Base-by-base conservation (phyloP, 495 filamentous ascomycete species). In the Aspergillus indologenus region DNA sequence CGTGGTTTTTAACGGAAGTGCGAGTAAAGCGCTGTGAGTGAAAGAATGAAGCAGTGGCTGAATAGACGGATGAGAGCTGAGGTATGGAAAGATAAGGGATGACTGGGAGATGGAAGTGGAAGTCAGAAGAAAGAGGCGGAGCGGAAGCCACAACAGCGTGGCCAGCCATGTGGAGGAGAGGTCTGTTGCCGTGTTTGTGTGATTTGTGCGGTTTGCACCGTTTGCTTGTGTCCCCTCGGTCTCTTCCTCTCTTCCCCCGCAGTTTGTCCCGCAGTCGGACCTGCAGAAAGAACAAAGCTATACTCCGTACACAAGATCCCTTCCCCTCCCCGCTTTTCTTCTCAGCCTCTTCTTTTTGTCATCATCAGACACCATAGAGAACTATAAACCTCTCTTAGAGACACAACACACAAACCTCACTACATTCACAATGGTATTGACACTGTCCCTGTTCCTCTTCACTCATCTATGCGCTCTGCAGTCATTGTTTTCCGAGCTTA, bases 181-280 rank as follows among this genome's bases (percentile, higher is more conserved):
- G 9, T 7, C 49, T 55, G 66, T 69, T 69, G 66, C 42, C 23
- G 18, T 31, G 51, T 67, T 64, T 56, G 53, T 45, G 19, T 17
- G 52, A 15, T 45, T 56, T 56, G 14, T 43, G 7, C 7, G 53
- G 26, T 65, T 68, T 68, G 65, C n/a, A 23, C n/a, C 31, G 59
- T 68, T 66, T 59, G 62, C 47, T 26, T 26, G 47, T 40, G 21
- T 50, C 55, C 55, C 53, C 48, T 26, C 18, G 26, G 26, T 29
- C 4, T 29, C 18, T 48, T 55, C n/a, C 45, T 21, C 45, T 54
- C 56, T 58, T 64, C 60, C 66, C 66, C 66, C 63, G 63, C 63
- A 66, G 60, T 66, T 59, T 61, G 45, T 54, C 57, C 50, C 57
- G 53, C 54, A 60, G 60, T 40, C 12, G 34, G 34, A 40, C 34